phyloP scores from a whole-genome alignment of 371 early-diverging fungal species.

The Rhizopus arrhizus region DNA sequence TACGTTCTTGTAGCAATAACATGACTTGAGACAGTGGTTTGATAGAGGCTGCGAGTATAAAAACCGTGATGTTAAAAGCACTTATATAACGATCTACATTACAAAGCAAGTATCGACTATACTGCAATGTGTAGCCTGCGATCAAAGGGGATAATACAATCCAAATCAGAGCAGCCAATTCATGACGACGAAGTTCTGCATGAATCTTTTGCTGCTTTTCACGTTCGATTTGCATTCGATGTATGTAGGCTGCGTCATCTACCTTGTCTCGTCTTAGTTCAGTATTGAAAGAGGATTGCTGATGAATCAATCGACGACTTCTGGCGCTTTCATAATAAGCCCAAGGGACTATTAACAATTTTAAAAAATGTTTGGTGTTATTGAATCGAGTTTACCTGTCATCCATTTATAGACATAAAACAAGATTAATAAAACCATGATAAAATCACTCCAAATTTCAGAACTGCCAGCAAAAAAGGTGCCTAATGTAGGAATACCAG shows the following conservation, averaged over 20 bases:
- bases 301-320: constrained; percentile 51
- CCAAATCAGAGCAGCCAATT: constrained; percentile 55
- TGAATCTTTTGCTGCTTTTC: constrained; percentile 25
- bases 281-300: constrained; percentile 13
- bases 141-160: constrained; percentile 62
- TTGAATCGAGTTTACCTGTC: constrained; percentile 54
- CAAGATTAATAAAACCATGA: constrained; percentile 60
- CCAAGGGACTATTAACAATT: constrained; percentile 60
- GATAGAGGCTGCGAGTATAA: constrained; percentile 62
- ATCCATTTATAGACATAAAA: constrained; percentile 72
- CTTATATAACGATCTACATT: constrained; percentile 61
- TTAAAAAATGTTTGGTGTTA: not conserved
- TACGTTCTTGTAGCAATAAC: constrained; percentile 53
- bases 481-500: constrained; percentile 65
- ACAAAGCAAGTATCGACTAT: constrained; percentile 57
- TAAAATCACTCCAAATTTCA: constrained; percentile 69
- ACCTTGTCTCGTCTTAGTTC: constrained; percentile 6
- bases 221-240: not conserved
- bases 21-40: constrained; percentile 56
- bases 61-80: constrained; percentile 61
- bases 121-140: constrained; percentile 61
- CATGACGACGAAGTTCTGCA: constrained; percentile 56
- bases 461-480: constrained; percentile 66
- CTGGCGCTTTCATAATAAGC: constrained; percentile 68
- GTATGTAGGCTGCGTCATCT: constrained; percentile 1